phyloP scores from a whole-genome alignment of 1,284 basidiomycete genomes.

The Trametes sp. region DNA sequence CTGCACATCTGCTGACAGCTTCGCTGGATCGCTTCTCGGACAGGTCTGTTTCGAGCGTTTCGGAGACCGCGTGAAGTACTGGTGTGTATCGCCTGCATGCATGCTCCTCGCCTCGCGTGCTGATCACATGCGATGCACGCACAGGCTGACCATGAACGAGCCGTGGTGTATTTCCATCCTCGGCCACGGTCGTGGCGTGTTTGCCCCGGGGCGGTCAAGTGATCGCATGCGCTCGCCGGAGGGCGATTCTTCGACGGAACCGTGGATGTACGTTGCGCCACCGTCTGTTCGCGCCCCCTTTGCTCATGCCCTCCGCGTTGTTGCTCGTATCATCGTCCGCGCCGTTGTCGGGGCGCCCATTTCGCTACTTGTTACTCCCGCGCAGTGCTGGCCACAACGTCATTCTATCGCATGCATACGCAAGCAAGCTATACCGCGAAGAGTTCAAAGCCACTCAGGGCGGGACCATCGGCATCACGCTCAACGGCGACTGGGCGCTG shows the following conservation, averaged over 20 bases:
- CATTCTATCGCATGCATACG: constrained; percentile 74
- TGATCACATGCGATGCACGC: constrained; percentile 18
- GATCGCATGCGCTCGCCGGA: constrained; percentile 60
- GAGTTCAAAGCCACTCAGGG: constrained; percentile 62
- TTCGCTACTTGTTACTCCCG: not conserved
- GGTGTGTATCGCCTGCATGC: constrained; percentile 48
- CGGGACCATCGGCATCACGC: constrained; percentile 76
- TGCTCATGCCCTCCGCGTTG: constrained; percentile 6
- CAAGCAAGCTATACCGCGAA: constrained; percentile 68
- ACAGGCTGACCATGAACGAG: constrained; percentile 76
- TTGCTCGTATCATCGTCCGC: constrained; percentile 6
- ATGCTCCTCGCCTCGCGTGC: not conserved
- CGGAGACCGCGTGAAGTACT: constrained; percentile 79
- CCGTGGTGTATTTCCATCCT: constrained; percentile 77
- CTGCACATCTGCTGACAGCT: not conserved
- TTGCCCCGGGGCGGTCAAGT: constrained; percentile 74
- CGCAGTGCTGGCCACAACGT: constrained; percentile 70
- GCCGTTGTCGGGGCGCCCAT: constrained; percentile 10
- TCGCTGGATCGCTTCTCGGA: not conserved
- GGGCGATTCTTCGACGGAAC: constrained; percentile 71
- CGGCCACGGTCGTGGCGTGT: constrained; percentile 70
- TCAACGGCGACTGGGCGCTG: constrained; percentile 76
- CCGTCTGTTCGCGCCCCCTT: constrained; percentile 6
- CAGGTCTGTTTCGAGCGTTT: constrained; percentile 75
- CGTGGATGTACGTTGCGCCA: constrained; percentile 67